Base-by-base conservation (phyloP, 352 stramenopile genomes). In the Aphanomyces invadans region DNA sequence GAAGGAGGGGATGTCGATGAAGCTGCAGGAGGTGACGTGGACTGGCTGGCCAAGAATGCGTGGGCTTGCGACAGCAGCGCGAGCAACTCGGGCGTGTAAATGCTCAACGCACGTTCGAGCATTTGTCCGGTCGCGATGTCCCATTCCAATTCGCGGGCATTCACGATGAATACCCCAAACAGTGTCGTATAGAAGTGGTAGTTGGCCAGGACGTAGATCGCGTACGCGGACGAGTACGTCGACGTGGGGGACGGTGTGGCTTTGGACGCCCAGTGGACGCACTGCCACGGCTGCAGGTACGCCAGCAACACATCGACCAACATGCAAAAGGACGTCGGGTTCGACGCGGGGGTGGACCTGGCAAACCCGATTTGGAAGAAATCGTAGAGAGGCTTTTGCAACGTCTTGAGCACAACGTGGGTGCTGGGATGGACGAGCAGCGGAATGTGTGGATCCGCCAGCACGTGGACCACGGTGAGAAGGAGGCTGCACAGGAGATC, bases 111-210 rank as follows among this genome's bases (percentile, higher is more conserved):
- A 15, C 84, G 81, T 26, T 89, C 80, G 29, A 95, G 68, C 9
- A 89, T 73, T 55, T 78, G 73, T 26, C 90, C 31, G 29, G 76
- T 81, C 4, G 25, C 36, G 26, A 79, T 76, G 61, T 92, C 80
- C 45, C 91, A 89, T 33, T 95, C 84, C n/a, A 95, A 64, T 53
- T 95, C 86, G 60, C 89, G 91, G 11, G 84, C 81, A 7, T 83
- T 79, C 68, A 90, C 79, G 46, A 92, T 76, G 73, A 95, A 93
- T 7, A 72, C 78, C 17, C 86, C 86, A 2, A 95, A 65, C 4
- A 95, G 72, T 23, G 78, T 84, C 56, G 86, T 91, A 70, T 95
- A 95, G 59, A 93, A 95, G 65, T 93, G 84, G 62, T 92, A 92
- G 71, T 95, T 95, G 56, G 86, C 86, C 42, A 95, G 67, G 21